Evolutionary conservation across 179 eudicot species (phyloP).

Genomic region (Beta macrorhiza): DNA sequence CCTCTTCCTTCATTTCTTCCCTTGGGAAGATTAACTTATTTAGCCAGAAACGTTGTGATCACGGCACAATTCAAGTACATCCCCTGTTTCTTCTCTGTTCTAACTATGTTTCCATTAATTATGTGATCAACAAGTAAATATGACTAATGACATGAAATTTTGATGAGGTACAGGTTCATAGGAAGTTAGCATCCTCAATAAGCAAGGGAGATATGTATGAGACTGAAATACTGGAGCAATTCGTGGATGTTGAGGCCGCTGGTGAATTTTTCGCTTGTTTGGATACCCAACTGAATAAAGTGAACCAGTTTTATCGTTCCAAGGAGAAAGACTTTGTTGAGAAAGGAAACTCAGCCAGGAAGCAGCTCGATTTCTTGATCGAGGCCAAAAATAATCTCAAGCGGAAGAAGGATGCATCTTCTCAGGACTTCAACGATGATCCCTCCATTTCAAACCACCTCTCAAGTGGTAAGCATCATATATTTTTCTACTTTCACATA

Average conservation of each 20-base stretch:
- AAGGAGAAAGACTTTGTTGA: conserved; percentile 85
- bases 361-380: conserved; percentile 67
- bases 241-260: conserved; percentile 62
- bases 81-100: conserved; percentile 16
- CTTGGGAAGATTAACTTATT: conserved; percentile 50
- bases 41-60: conserved; percentile 46
- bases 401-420: conserved; percentile 35
- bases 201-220: conserved; percentile 62
- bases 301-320: conserved; percentile 66
- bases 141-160: conserved; percentile 9
- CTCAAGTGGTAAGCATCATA: conserved; percentile 50
- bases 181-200: conserved; percentile 54
- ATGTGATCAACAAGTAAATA: neutral
- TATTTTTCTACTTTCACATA: neutral
- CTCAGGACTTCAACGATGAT: conserved; percentile 47
- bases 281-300: conserved; percentile 87
- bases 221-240: conserved; percentile 77
- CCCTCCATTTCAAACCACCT: conserved; percentile 69
- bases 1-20: conserved; percentile 43
- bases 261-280: conserved; percentile 61
- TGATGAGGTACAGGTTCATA: conserved; percentile 57
- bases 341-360: conserved; percentile 63
- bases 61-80: conserved; percentile 63
- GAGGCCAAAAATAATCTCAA: conserved; percentile 52
- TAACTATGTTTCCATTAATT: neutral